Evolutionary conservation across 495 filamentous ascomycete genomes (phyloP), one percentile per base, ranked within the genome.

Genomic region (Tuber microsphaerosporum): DNA sequence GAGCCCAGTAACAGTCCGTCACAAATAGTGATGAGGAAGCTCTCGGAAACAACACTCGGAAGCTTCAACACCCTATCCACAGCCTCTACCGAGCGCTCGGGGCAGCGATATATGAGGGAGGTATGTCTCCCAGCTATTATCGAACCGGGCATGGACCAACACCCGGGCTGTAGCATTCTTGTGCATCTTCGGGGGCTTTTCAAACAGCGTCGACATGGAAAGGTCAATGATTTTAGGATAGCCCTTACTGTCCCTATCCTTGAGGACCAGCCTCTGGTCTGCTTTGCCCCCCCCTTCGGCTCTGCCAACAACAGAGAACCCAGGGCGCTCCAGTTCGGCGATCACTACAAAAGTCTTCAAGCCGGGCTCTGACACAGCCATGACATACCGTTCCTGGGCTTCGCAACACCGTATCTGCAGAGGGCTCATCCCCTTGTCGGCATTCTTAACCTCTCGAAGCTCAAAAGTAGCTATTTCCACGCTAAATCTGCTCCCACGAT

Each of bases 321-420:
- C 92, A 82, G 94, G 97, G 68, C 95, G 90, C 84, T 98, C 95
- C 78, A 95, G 89, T 65, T 87, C 86, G 77, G 92, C 92, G 79
- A 98, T 97, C 71, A 87, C 88, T 65, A 90, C 91, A 84, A 98
- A 98, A 43, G 88, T 90, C 76, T 93, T 92, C 82, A 98, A 89
- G 45, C 89, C 86, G 4, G 93, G 91, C 73, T 88, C 88, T 46
- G 92, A 91, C 76, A 99, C 89, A 17, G 93, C 88, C 78, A 97
- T 82, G 26, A 98, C 95, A 78, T 97, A 99, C 81, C 95, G 87
- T 84, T 98, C 95, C 80, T 99, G 95, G 2, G 95, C 96, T 81
- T 97, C 94, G 79, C 92, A 94, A 85, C 94, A 97, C 94, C 94
- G 97, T 48, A 98, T 97, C 83, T 97, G 91, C 81, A 97, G 88